phyloP scores from a whole-genome alignment of 2,329 filamentous ascomycete genomes.

The Parascedosporium putredinis region DNA sequence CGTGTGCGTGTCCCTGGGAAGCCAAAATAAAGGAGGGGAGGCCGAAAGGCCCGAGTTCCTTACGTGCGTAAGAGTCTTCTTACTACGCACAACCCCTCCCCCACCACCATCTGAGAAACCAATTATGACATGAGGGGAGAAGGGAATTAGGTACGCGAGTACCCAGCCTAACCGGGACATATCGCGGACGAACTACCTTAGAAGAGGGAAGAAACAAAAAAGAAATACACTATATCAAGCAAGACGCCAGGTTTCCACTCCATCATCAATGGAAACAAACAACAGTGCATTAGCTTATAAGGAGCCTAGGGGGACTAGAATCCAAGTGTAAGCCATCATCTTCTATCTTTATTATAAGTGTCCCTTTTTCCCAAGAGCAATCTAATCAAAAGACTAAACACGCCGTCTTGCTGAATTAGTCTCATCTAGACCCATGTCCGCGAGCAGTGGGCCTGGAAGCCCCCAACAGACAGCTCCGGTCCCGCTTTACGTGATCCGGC shows the following conservation, averaged over 20 bases:
- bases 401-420: neutral
- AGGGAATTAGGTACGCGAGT: neutral
- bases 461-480: neutral
- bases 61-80: neutral
- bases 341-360: neutral
- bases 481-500: constrained; percentile 2
- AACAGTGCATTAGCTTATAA: neutral
- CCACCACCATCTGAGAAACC: neutral
- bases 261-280: too few relatives aligned
- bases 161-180: neutral
- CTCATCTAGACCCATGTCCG: neutral
- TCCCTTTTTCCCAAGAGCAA: too few relatives aligned
- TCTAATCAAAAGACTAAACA: too few relatives aligned
- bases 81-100: neutral
- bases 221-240: neutral
- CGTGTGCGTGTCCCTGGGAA: neutral
- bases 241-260: too few relatives aligned
- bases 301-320: neutral
- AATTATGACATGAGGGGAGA: too few relatives aligned
- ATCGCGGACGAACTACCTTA: neutral
- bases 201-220: neutral
- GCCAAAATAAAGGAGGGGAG: neutral
- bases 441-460: neutral
- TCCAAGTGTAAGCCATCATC: neutral
- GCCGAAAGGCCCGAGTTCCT: constrained; percentile 1